Evolutionary conservation across 129 eudicot genomes (phyloP), one percentile per base, ranked within the genome.

Genomic region (Kitagawia praeruptora): DNA sequence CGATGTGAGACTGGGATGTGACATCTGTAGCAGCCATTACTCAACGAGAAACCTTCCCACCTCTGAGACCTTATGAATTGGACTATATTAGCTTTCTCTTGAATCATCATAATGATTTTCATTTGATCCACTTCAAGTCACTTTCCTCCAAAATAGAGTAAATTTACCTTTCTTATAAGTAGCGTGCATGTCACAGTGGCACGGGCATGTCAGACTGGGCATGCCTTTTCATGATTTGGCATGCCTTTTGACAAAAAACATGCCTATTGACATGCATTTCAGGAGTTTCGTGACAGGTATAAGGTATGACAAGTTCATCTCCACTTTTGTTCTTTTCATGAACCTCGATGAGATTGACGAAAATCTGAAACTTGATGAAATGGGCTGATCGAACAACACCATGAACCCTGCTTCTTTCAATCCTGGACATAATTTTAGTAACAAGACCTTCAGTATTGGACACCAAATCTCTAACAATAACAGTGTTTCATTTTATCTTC

Each of bases 241-340:
- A n/a, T n/a, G n/a, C n/a, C n/a, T n/a, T n/a, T n/a, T n/a, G n/a
- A n/a, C n/a, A n/a, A n/a, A n/a, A n/a, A n/a, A n/a, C n/a, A n/a
- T n/a, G n/a, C n/a, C n/a, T n/a, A n/a, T n/a, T n/a, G n/a, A n/a
- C n/a, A n/a, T n/a, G n/a, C n/a, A n/a, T n/a, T n/a, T n/a, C n/a
- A n/a, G n/a, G n/a, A n/a, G n/a, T n/a, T n/a, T n/a, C n/a, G n/a
- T n/a, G n/a, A n/a, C n/a, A n/a, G n/a, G n/a, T n/a, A n/a, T n/a
- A n/a, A n/a, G n/a, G 77, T 90, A 93, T 37, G 88, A 84, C 1
- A 92, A 82, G 44, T 92, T 90, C 88, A 85, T 79, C 81, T 92
- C 93, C 48, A 90, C 97, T 84, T 92, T 96, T 28, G 88, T 96
- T 69, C 88, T 90, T 58, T 83, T 90, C 97, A 92, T 90, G 80